Conservation (phyloP, 345 rosid species). For the Brassica cretica region DNA sequence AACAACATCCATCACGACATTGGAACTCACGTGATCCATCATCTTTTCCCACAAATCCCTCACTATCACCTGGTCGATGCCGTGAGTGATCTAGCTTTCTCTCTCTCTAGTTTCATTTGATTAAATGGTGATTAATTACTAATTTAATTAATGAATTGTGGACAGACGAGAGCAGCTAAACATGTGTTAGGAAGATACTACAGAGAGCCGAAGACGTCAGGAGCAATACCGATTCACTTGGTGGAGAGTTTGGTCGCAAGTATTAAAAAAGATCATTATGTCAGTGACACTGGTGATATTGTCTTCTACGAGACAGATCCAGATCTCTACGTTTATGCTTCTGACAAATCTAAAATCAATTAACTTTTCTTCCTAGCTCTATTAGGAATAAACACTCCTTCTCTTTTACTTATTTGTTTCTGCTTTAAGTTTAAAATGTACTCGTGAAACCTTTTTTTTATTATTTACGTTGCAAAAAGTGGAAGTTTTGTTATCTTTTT, state of each 20-base stretch:
- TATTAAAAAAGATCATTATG: constrained; percentile 68
- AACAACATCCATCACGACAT: constrained; percentile 86
- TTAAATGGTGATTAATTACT: neutral
- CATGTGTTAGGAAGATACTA: constrained; percentile 79
- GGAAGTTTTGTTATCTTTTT: neutral
- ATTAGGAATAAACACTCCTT: constrained; percentile 33
- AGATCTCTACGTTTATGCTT: constrained; percentile 42
- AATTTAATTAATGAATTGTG: neutral
- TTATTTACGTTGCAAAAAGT: constrained; percentile 33
- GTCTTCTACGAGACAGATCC: constrained; percentile 72
- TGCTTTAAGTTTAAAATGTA: constrained; percentile 20
- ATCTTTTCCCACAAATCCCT: constrained; percentile 95
- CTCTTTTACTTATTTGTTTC: neutral
- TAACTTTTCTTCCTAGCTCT: constrained; percentile 21
- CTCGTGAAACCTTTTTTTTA: constrained; percentile 22
- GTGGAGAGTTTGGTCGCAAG: constrained; percentile 55
- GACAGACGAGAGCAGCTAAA: constrained; percentile 73
- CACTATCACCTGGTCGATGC: constrained; percentile 85
- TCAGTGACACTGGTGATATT: constrained; percentile 71
- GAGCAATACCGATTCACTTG: constrained; percentile 65
- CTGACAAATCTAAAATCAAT: constrained; percentile 37
- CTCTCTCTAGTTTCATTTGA: neutral
- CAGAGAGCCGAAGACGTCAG: constrained; percentile 72
- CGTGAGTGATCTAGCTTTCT: constrained; percentile 34
- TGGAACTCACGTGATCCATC: constrained; percentile 93